Percentiles rank a stretch among this genome's conserved stretches.
Evolutionary conservation across 257 asterid genomes (phyloP).

Genomic region (Solanum ossicruentum): DNA sequence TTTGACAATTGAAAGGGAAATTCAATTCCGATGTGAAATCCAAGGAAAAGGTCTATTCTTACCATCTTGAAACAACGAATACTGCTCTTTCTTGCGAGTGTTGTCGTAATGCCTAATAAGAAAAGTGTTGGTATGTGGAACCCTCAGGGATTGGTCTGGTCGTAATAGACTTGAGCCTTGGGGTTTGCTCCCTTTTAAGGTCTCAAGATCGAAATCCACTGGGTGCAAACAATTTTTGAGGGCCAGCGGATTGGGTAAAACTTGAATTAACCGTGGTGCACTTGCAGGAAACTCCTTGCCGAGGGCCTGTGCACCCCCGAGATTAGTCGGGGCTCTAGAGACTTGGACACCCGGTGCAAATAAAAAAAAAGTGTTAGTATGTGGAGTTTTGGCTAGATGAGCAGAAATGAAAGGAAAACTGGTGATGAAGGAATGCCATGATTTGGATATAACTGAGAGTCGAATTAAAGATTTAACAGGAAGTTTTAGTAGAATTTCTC

Average conservation of each 20-base stretch:
- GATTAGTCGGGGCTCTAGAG: too few species aligned
- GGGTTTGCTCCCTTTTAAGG: too few species aligned
- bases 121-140: not conserved
- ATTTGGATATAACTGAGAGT: slow-evolving; percentile 24
- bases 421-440: slow-evolving; percentile 31
- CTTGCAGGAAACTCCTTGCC: too few species aligned
- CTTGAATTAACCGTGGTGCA: too few species aligned
- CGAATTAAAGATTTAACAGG: slow-evolving; percentile 31
- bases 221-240: too few species aligned
- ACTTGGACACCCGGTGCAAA: too few species aligned
- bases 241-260: too few species aligned
- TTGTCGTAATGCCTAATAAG: slow-evolving; percentile 19
- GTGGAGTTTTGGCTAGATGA: slow-evolving; percentile 11
- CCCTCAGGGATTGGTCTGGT: too few species aligned
- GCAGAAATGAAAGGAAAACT: slow-evolving; percentile 20
- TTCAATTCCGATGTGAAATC: slow-evolving; percentile 8
- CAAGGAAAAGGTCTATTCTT: not conserved
- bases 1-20: slow-evolving; percentile 20
- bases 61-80: slow-evolving; percentile 2
- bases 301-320: too few species aligned
- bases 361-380: slow-evolving; percentile 5
- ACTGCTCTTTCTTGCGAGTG: slow-evolving; percentile 17
- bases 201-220: too few species aligned
- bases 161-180: too few species aligned
- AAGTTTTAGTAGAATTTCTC: slow-evolving; percentile 29